Evolutionary conservation across 345 rosid genomes (phyloP), one percentile per base, ranked within the genome.

Genomic region (Brassica rapa): DNA sequence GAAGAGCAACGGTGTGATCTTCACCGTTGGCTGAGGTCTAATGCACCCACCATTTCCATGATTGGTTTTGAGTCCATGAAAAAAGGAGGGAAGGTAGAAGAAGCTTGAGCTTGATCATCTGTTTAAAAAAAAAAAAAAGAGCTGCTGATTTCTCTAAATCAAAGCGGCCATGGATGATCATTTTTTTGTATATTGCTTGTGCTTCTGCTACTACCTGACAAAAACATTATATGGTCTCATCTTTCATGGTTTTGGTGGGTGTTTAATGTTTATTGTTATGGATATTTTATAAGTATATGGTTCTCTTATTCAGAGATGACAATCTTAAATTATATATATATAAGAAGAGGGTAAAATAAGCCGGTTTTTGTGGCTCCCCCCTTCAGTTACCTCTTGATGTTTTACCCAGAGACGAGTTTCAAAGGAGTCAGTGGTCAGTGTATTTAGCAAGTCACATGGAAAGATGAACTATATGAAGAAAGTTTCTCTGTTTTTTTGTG

Each of bases 111-210:
- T 66, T 66, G 82, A 63, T 80, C 79, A 74, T 80, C 82, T 62
- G 79, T 74, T 37, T 16, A 51, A 32, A 72, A 8, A 74, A 74
- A 70, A 62, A 59, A 72, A 24, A 74, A 62, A 63, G 82, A 74
- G 82, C 82, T 80, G 82, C 33, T 74, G 74, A 79, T 74, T 79
- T 73, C 61, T 62, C 41, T 62, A 51, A 72, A 65, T 71, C 39
- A 43, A 79, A 25, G 82, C 53, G 82, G 82, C 82, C 82, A 62
- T 80, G 79, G 82, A 69, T 80, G 82, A 69, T 74, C 79, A 1
- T 74, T 62, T 74, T 80, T 74, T 80, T 80, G 82, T 80, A 80
- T 39, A 80, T 80, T 68, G 82, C 82, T 74, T 80, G 10, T 74
- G 79, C 82, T 74, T 80, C 75, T 69, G n/a, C 82, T 57, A 21